Evolutionary conservation across 2,329 filamentous ascomycete genomes (phyloP).

Genomic region (Pseudogymnoascus destructans): DNA sequence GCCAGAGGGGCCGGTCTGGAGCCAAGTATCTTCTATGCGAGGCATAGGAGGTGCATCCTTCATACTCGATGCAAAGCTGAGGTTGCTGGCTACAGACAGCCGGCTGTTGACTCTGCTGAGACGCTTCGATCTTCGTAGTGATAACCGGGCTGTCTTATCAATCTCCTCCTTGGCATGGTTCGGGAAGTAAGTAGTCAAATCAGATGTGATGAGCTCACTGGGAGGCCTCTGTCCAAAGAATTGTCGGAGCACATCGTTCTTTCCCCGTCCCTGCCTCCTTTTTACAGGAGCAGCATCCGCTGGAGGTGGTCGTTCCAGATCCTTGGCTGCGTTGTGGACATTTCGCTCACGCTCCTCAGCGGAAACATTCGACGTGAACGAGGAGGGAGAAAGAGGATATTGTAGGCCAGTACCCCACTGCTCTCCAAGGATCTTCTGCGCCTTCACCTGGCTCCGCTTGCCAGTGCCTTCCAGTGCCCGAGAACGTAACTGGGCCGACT

Average conservation of each 20-base stretch:
- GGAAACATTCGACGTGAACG: slow-evolving; percentile 36
- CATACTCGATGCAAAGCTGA: slow-evolving; percentile 84
- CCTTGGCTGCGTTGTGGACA: slow-evolving; percentile 44
- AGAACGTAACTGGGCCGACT: slow-evolving; percentile 60
- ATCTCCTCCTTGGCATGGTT: slow-evolving; percentile 90
- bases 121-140: slow-evolving; percentile 77
- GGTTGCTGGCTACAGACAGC: slow-evolving; percentile 83
- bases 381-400: slow-evolving; percentile 75
- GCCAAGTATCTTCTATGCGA: slow-evolving; percentile 88
- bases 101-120: slow-evolving; percentile 88
- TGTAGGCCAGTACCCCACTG: slow-evolving; percentile 67
- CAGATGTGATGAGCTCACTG: slow-evolving; percentile 93
- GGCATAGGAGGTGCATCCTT: slow-evolving; percentile 91
- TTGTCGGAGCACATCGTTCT: slow-evolving; percentile 52
- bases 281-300: slow-evolving; percentile 26
- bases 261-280: slow-evolving; percentile 28
- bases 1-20: slow-evolving; percentile 47
- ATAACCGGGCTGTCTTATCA: slow-evolving; percentile 86
- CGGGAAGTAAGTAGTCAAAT: slow-evolving; percentile 93
- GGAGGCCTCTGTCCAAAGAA: slow-evolving; percentile 90
- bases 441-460: slow-evolving; percentile 70
- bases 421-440: slow-evolving; percentile 81
- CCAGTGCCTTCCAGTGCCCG: slow-evolving; percentile 45
- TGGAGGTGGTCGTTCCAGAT: slow-evolving; percentile 43
- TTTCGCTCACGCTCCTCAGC: slow-evolving; percentile 52